These are phyloP conservation scores for Pseudonitzschia delicatissima DNA, from an alignment of 108 stramenopile genomes.

Conservation along the genomic window DNA sequence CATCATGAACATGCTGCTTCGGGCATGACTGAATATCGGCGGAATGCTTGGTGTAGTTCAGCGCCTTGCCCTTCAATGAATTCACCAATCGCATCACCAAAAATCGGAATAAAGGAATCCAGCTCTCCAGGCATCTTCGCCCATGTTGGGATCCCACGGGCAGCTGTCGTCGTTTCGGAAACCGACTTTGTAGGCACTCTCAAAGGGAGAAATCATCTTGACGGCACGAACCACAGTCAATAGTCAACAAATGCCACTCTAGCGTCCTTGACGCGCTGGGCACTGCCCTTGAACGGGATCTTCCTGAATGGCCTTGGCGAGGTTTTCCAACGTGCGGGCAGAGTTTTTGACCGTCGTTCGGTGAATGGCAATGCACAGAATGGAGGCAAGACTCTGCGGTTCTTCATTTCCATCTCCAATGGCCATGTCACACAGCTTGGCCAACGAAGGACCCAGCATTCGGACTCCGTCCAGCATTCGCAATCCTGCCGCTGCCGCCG, in stretches of 20 bases:
- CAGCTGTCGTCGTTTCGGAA: slow-evolving; percentile 46
- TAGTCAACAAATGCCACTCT: slow-evolving; percentile 63
- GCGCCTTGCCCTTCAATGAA: slow-evolving; percentile 69
- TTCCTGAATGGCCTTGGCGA: slow-evolving; percentile 80
- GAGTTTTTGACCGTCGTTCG: slow-evolving; percentile 85
- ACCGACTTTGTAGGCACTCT: slow-evolving; percentile 85
- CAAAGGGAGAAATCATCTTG: slow-evolving; percentile 71
- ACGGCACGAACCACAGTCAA: slow-evolving; percentile 81
- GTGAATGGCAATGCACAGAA: slow-evolving; percentile 83
- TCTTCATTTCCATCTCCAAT: slow-evolving; percentile 46
- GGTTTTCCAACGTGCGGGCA: slow-evolving; percentile 78
- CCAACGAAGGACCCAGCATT: slow-evolving; percentile 85
- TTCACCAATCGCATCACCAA: slow-evolving; percentile 74
- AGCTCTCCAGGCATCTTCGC: slow-evolving; percentile 81
- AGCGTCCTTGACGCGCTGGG: slow-evolving; percentile 72
- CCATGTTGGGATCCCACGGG: slow-evolving; percentile 86
- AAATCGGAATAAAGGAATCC: slow-evolving; percentile 75
- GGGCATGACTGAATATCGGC: slow-evolving; percentile 44
- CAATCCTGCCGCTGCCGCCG: slow-evolving; percentile 79
- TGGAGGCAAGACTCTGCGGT: slow-evolving; percentile 62
- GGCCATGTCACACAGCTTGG: slow-evolving; percentile 77
- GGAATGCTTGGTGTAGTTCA: slow-evolving; percentile 61
- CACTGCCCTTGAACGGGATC: slow-evolving; percentile 70
- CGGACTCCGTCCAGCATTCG: slow-evolving; percentile 85
- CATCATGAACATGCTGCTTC: slow-evolving; percentile 79